Percentiles rank a stretch among this genome's conserved stretches.
Conservation (phyloP, 1,284 basidiomycete species). For the Fistulina hepatica region DNA sequence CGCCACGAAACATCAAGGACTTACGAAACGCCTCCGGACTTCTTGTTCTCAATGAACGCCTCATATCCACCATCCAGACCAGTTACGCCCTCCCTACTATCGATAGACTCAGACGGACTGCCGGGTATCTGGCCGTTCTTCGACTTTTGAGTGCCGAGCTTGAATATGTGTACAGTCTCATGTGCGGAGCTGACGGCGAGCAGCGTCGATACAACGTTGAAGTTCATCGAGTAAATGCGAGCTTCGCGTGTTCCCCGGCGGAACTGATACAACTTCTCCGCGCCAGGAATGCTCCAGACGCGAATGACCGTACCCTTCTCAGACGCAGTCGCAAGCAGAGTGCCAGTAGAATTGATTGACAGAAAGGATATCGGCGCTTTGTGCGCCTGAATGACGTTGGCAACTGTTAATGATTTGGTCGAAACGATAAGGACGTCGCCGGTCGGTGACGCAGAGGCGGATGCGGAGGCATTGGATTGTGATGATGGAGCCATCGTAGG, state of each 20-base stretch:
- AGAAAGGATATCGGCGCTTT: slow-evolving; percentile 88
- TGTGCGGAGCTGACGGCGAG: slow-evolving; percentile 88
- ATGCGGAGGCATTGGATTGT: no score
- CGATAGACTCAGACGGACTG: slow-evolving; percentile 56
- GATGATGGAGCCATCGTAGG: slow-evolving; percentile 47
- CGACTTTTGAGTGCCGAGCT: slow-evolving; percentile 39
- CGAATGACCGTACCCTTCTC: slow-evolving; percentile 97
- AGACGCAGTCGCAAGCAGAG: slow-evolving; percentile 86
- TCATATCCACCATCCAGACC: slow-evolving; percentile 15
- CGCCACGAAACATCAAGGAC: background rate
- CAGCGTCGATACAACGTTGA: slow-evolving; percentile 77
- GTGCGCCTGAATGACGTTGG: slow-evolving; percentile 96
- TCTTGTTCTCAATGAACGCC: slow-evolving; percentile 1
- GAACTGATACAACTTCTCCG: slow-evolving; percentile 94
- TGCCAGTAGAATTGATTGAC: slow-evolving; percentile 79
- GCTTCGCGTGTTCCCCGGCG: slow-evolving; percentile 81
- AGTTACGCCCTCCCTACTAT: slow-evolving; percentile 46
- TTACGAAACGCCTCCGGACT: background rate
- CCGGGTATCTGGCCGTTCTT: slow-evolving; percentile 2
- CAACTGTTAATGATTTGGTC: slow-evolving; percentile 80
- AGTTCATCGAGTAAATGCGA: slow-evolving; percentile 85
- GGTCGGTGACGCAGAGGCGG: slow-evolving; percentile 29
- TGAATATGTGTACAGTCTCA: slow-evolving; percentile 97
- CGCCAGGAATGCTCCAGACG: slow-evolving; percentile 85
- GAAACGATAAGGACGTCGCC: slow-evolving; percentile 93